phyloP scores from a whole-genome alignment of 768 basidiomycete genomes.

The Boletus reticulatus region DNA sequence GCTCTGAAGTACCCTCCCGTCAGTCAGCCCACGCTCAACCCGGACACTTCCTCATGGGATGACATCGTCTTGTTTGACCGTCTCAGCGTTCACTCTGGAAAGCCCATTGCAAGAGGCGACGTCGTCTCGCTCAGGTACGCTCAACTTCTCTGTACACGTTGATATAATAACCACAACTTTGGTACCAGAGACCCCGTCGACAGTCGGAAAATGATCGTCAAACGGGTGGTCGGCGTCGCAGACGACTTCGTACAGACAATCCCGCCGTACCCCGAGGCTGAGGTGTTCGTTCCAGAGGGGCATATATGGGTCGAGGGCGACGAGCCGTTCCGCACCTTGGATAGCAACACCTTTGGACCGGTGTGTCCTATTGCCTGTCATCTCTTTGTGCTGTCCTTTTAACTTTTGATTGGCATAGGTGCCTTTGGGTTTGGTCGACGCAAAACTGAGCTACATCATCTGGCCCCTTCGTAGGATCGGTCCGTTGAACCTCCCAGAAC shows the following conservation, averaged over 20 bases:
- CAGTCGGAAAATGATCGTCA: slow-evolving; percentile 52
- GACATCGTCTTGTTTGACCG: slow-evolving; percentile 68
- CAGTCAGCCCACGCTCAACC: slow-evolving; percentile 72
- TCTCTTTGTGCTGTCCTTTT: neutral
- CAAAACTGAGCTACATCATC: slow-evolving; percentile 46
- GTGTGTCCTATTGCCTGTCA: slow-evolving; percentile 36
- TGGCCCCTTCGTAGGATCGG: slow-evolving; percentile 55
- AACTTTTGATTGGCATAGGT: slow-evolving; percentile 22
- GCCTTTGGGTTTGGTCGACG: slow-evolving; percentile 48
- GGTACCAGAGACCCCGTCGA: slow-evolving; percentile 59
- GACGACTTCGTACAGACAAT: slow-evolving; percentile 65
- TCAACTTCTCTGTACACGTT: neutral
- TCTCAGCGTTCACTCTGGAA: slow-evolving; percentile 35
- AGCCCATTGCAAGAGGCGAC: slow-evolving; percentile 52
- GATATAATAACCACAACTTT: neutral
- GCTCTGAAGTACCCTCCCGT: slow-evolving; percentile 12
- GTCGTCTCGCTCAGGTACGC: slow-evolving; percentile 61
- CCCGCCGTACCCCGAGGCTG: slow-evolving; percentile 60
- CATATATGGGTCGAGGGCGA: slow-evolving; percentile 72
- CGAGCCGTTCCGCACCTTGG: slow-evolving; percentile 47
- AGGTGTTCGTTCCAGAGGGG: slow-evolving; percentile 55
- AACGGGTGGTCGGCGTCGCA: slow-evolving; percentile 62
- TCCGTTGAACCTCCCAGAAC: slow-evolving; percentile 23
- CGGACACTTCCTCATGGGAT: slow-evolving; percentile 57
- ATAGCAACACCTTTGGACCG: slow-evolving; percentile 73